These are phyloP conservation scores for Coriaria nepalensis DNA, from an alignment of 306 rosid species.

Conservation along the genomic window DNA sequence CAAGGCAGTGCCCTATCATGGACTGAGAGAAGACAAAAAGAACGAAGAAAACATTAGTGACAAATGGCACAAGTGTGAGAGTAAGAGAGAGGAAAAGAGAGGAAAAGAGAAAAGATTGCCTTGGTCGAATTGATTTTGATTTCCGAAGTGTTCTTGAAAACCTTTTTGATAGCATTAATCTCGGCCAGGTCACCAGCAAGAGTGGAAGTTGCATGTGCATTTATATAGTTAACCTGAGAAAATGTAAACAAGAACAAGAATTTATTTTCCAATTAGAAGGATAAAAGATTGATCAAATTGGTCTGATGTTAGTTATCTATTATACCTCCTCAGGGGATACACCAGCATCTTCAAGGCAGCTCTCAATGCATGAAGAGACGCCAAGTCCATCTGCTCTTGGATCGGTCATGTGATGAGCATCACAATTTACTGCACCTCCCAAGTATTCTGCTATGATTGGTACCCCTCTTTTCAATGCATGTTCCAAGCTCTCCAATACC, in stretches of 20 bases:
- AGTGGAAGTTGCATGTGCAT: conserved; percentile 98
- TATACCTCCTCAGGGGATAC: conserved; percentile 95
- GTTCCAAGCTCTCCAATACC: conserved; percentile 97
- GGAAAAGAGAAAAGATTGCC: conserved; percentile 44
- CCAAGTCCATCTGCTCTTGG: conserved; percentile 98
- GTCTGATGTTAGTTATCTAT: too few relatives aligned
- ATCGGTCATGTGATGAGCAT: conserved; percentile 97
- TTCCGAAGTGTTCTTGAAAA: conserved; percentile 73
- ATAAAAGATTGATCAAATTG: too few relatives aligned
- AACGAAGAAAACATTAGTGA: conserved; percentile 9
- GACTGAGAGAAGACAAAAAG: conserved; percentile 44
- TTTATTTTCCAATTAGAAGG: too few relatives aligned
- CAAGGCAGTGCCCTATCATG: conserved; percentile 97
- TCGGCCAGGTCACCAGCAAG: conserved; percentile 94
- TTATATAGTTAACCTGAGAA: conserved; percentile 84
- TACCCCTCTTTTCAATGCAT: conserved; percentile 92
- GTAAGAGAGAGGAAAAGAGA: conserved; percentile 10
- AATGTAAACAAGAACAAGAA: neutral
- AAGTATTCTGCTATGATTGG: conserved; percentile 88
- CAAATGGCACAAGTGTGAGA: conserved; percentile 11
- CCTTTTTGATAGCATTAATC: conserved; percentile 90
- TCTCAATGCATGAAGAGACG: conserved; percentile 85
- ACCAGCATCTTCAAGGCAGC: conserved; percentile 94
- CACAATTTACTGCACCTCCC: conserved; percentile 98
- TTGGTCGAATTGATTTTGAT: conserved; percentile 96